These are phyloP conservation scores for Fusarium begoniae DNA, from an alignment of 2,329 filamentous ascomycete genomes.

Conservation along the genomic window DNA sequence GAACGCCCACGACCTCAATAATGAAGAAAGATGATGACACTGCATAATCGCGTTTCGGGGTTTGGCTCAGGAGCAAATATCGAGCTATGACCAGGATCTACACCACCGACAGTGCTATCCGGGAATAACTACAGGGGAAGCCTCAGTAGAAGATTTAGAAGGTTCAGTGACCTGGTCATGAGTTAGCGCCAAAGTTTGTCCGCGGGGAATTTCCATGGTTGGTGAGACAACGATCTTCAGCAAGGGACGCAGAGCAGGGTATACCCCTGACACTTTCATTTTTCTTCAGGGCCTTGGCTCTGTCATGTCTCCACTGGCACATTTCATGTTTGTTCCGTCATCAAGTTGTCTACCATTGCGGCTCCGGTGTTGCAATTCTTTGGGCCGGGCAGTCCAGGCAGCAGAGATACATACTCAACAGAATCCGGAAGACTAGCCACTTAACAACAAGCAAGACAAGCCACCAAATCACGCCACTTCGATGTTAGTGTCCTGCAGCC, in stretches of 20 bases:
- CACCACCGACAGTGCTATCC: not conserved
- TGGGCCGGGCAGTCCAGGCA: not conserved
- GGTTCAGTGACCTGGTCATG: not conserved
- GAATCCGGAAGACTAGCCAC: not conserved
- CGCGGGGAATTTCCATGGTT: not conserved
- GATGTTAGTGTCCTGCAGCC: not conserved
- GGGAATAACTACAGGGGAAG: conserved; percentile 15
- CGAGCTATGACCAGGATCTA: not conserved
- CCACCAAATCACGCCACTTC: not conserved
- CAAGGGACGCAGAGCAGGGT: conserved; percentile 10
- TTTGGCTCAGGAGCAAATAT: not conserved
- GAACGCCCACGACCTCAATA: not conserved
- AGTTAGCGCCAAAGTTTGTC: conserved; percentile 10
- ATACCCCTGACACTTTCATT: not conserved
- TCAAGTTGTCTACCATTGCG: not conserved
- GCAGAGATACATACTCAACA: not conserved
- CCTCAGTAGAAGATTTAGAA: not conserved
- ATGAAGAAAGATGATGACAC: not conserved
- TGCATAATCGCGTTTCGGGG: not conserved
- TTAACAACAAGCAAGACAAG: not conserved
- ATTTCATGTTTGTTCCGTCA: not conserved
- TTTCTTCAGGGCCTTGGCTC: not conserved
- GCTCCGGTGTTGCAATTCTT: not conserved
- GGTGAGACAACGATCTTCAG: conserved; percentile 29
- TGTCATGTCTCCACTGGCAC: not conserved